Base-by-base conservation (phyloP, 305 asterid species). In the Solanum hybrid region DNA sequence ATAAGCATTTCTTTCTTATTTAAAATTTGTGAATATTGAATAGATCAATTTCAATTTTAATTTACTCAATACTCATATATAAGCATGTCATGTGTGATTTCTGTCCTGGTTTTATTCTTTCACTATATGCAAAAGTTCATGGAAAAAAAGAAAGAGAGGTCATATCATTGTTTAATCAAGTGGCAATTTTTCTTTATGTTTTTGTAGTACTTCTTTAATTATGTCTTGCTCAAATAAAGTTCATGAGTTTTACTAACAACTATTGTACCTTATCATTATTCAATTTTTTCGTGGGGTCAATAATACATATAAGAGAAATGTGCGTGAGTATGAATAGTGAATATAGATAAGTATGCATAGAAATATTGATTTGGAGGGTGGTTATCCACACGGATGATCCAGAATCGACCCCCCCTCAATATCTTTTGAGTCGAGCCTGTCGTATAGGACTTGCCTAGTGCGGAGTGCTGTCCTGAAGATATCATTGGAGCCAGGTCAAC, bases 181-280 rank as follows among this genome's bases (percentile, higher is more conserved):
- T 56, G 46, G 88, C 76, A 56, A 10, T 85, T 56, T 7, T 56
- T 85, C 38, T 85, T 56, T 10, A 85, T 56, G 51, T 56, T 31
- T 56, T 85, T 32, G 76, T 32, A n/a, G 31, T 85, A 22, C 77
- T 85, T 85, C 46, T 85, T 85, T 60, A 60, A 60, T 60, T 56
- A 85, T 32, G 34, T 85, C 88, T 56, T 85, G 22, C 88, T 85
- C 88, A 85, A 51, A 85, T 56, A 85, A 56, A 51, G 87, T 85
- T 56, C n/a, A 31, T 56, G 5, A 20, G 31, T 56, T 32, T 56
- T 22, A 29, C 37, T 69, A 56, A 56, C 76, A 85, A 31, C 17
- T 51, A 85, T 12, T 56, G 32, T 6, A 56, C 77, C 72, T 40
- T 69, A 85, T 85, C 22, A 12, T 31, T 27, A 40, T 81, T 12